These are phyloP conservation scores for Cinnamomum micranthum DNA, from an alignment of 164 flowering plant species.

Conservation along the genomic window DNA sequence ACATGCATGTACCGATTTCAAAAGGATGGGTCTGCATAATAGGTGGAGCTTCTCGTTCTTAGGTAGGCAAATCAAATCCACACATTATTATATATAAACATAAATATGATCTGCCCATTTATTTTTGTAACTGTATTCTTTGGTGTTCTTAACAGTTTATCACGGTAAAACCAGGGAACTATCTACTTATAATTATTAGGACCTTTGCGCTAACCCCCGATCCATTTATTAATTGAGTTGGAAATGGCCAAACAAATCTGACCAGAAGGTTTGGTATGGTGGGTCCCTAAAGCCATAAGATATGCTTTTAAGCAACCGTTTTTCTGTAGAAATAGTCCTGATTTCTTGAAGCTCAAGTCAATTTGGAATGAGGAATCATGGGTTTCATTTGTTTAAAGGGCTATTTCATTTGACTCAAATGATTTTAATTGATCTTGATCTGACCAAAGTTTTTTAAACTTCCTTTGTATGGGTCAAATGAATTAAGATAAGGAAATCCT, in stretches of 20 bases:
- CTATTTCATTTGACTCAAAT: too few species aligned
- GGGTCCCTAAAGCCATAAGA: not conserved
- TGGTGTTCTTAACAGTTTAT: conserved; percentile 50
- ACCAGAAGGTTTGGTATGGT: not conserved
- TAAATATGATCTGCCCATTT: not conserved
- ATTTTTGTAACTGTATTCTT: not conserved
- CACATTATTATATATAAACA: too few species aligned
- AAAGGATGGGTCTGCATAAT: conserved; percentile 90
- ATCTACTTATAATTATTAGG: not conserved
- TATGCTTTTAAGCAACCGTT: not conserved
- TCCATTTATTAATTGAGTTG: too few species aligned
- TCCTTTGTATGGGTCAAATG: too few species aligned
- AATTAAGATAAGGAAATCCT: too few species aligned
- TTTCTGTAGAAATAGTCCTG: too few species aligned
- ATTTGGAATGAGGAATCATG: too few species aligned
- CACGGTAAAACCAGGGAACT: conserved; percentile 33
- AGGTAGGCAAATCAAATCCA: conserved; percentile 40
- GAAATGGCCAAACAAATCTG: not conserved
- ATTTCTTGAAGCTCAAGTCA: too few species aligned
- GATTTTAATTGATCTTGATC: too few species aligned
- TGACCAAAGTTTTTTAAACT: too few species aligned
- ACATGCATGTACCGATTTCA: conserved; percentile 70
- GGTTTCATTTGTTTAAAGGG: too few species aligned
- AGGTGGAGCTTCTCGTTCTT: conserved; percentile 98
- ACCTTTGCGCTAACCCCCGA: not conserved